Evolutionary conservation across 768 basidiomycete species (phyloP).

Genomic region (Tylopilus sp.): DNA sequence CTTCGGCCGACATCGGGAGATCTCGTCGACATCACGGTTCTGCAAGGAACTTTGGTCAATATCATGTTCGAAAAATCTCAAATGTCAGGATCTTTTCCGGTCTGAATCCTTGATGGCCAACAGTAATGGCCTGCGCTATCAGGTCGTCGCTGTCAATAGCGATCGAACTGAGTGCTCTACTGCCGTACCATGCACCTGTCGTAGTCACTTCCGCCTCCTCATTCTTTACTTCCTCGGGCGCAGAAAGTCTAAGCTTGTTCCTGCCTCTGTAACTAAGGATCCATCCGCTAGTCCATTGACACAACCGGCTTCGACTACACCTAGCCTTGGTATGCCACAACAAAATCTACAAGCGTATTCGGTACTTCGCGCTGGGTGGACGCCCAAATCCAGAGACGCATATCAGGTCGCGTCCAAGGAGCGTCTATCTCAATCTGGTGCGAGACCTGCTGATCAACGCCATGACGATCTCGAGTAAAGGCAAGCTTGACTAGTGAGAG

Average conservation of each 20-base stretch:
- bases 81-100: no score
- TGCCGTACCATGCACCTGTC: no score
- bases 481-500: conserved; percentile 83
- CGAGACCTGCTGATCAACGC: conserved; percentile 96
- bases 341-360: conserved; percentile 18
- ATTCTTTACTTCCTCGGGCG: conserved; percentile 10
- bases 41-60: no score
- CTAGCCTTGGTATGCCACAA: conserved; percentile 17
- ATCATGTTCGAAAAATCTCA: no score
- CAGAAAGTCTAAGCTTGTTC: conserved; percentile 5
- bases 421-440: conserved; percentile 99
- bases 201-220: conserved; percentile 21
- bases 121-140: no score
- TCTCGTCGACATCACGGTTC: no score
- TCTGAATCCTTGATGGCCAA: no score
- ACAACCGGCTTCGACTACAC: conserved; percentile 9
- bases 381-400: conserved; percentile 86
- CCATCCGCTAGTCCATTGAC: conserved; percentile 1
- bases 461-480: conserved; percentile 81
- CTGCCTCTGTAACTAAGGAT: conserved; percentile 8
- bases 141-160: no score
- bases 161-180: no score
- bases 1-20: no score
- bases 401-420: conserved; percentile 89
- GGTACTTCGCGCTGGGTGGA: conserved; percentile 65